Evolutionary conservation across 1,284 basidiomycete genomes (phyloP).

Genomic region (Fomes fomentarius): DNA sequence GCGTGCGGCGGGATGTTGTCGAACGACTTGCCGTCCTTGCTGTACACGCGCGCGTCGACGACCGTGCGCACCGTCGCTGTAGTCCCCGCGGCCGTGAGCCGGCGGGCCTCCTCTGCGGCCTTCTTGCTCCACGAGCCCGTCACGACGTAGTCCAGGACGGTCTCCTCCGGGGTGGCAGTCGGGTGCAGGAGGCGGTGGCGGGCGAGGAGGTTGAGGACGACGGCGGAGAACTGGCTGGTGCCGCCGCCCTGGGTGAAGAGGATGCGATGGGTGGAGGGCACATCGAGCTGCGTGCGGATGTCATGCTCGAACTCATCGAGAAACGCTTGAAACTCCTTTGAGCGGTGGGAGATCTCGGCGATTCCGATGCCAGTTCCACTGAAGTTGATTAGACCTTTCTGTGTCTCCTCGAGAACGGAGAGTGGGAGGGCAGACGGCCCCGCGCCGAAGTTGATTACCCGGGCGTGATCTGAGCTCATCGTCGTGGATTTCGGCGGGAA

Average conservation of each 20-base stretch:
- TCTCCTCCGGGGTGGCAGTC: constrained; percentile 53
- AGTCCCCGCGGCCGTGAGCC: constrained; percentile 54
- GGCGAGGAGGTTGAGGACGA: constrained; percentile 88
- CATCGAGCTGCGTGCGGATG: constrained; percentile 75
- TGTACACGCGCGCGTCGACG: constrained; percentile 64
- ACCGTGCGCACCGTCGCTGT: constrained; percentile 66
- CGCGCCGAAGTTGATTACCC: constrained; percentile 87
- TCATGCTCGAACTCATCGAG: constrained; percentile 69
- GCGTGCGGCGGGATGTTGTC: constrained; percentile 79
- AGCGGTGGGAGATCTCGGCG: constrained; percentile 92
- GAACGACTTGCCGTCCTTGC: constrained; percentile 72
- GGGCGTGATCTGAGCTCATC: constrained; percentile 33
- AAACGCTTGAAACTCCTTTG: constrained; percentile 82
- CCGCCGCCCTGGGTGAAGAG: constrained; percentile 95
- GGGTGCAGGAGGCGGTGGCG: constrained; percentile 74
- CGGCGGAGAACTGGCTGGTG: constrained; percentile 86
- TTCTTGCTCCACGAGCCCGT: constrained; percentile 93
- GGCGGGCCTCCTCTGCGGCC: constrained; percentile 79
- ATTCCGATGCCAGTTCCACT: constrained; percentile 89
- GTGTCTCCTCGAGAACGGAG: constrained; percentile 80
- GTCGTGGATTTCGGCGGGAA: constrained; percentile 2
- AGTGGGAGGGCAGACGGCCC: constrained; percentile 90
- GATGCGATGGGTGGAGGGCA: constrained; percentile 85
- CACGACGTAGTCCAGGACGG: constrained; percentile 83
- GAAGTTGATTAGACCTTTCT: constrained; percentile 84